Percentiles rank a stretch among this genome's conserved stretches.
These are phyloP conservation scores for Trichosporon sp. DNA, from an alignment of 1,284 basidiomycete genomes.

Conservation along the genomic window DNA sequence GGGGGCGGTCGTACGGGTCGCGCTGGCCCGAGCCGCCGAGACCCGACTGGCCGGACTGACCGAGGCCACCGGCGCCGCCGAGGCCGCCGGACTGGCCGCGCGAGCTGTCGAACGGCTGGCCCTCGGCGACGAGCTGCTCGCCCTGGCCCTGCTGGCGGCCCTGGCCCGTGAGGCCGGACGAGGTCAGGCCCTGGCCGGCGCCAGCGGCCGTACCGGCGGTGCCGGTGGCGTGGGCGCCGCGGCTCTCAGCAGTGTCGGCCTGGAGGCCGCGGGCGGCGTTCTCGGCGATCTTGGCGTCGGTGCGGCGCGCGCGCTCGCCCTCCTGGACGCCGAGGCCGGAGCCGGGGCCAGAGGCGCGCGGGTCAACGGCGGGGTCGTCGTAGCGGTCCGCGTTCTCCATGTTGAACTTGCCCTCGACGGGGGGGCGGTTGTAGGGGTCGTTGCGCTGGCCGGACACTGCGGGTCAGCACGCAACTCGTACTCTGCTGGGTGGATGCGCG, in stretches of 20 bases:
- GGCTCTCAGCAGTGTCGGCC: neutral
- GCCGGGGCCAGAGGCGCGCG: neutral
- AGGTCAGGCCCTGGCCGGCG: neutral
- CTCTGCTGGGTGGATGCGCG: neutral
- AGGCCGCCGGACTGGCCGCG: neutral
- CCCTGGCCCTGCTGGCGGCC: neutral
- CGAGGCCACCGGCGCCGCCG: neutral
- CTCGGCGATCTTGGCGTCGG: neutral
- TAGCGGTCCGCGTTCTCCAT: neutral
- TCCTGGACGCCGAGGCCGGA: neutral
- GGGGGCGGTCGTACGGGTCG: neutral
- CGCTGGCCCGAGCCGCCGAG: neutral
- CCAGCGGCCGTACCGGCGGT: neutral
- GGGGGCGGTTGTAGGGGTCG: neutral
- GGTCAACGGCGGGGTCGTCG: neutral
- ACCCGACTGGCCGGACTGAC: neutral
- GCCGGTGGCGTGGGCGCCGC: neutral
- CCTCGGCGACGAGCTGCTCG: neutral
- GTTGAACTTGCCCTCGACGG: constrained; percentile 2
- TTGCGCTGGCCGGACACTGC: neutral
- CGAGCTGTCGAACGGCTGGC: neutral
- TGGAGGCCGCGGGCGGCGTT: neutral
- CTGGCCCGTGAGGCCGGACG: neutral
- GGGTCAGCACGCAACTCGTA: no score
- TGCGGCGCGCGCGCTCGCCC: neutral